Conservation (phyloP, 192 early-diverging fungal species). For the Obelidium mucronatum region DNA sequence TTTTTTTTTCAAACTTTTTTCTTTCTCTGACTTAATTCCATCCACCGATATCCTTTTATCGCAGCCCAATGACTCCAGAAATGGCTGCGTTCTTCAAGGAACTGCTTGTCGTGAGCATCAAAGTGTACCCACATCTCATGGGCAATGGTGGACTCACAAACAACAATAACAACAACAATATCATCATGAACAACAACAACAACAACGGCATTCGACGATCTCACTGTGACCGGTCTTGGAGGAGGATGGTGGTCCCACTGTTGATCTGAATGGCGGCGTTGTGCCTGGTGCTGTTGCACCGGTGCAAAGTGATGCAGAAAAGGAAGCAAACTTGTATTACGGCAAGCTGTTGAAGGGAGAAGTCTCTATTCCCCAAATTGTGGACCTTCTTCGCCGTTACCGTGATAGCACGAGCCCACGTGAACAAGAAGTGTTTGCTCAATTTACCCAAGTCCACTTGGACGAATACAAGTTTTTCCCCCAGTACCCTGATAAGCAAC, state of each 20-base stretch:
- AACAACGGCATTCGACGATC: not conserved
- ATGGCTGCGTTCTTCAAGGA: slow-evolving; percentile 41
- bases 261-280: not conserved
- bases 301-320: slow-evolving; percentile 68
- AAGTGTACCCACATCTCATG: slow-evolving; percentile 28
- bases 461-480: slow-evolving; percentile 96
- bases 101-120: not conserved
- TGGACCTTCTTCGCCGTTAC: slow-evolving; percentile 81
- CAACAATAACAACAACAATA: not conserved
- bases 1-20: not conserved
- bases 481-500: slow-evolving; percentile 93
- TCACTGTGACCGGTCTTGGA: not conserved
- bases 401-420: slow-evolving; percentile 77
- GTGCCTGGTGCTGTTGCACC: not conserved
- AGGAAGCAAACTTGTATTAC: slow-evolving; percentile 76
- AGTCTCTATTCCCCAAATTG: slow-evolving; percentile 81
- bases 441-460: slow-evolving; percentile 92
- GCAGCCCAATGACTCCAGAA: slow-evolving; percentile 65
- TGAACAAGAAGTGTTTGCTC: slow-evolving; percentile 85
- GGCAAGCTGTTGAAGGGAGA: slow-evolving; percentile 81
- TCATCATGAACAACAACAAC: not conserved
- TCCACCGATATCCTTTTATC: not conserved
- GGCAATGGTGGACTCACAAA: not conserved
- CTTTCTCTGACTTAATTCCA: slow-evolving; percentile 20
- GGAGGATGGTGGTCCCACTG: not conserved